These are phyloP conservation scores for Pleurozium schreberi DNA, from an alignment of 225 moss, liverwort and hornwort species.

Conservation along the genomic window DNA sequence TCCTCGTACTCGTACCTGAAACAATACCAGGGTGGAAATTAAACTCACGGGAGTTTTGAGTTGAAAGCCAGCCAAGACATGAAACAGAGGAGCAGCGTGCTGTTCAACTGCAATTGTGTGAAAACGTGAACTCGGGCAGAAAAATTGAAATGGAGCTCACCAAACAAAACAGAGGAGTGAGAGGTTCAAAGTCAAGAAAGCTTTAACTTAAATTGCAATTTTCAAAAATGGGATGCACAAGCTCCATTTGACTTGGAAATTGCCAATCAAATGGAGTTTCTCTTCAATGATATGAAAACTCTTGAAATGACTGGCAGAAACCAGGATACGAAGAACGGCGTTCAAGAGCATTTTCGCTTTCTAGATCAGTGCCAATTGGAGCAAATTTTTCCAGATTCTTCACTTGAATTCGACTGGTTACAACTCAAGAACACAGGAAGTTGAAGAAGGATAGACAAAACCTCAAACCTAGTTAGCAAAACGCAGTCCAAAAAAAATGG, in stretches of 20 bases:
- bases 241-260: background rate
- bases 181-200: background rate
- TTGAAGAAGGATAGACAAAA: background rate
- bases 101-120: background rate
- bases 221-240: background rate
- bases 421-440: background rate
- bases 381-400: background rate
- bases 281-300: background rate
- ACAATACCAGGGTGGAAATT: background rate
- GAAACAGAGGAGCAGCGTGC: background rate
- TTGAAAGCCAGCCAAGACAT: background rate
- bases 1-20: conserved; percentile 25
- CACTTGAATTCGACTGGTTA: background rate
- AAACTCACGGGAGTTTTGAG: background rate
- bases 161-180: background rate
- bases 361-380: background rate
- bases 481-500: background rate
- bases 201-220: background rate
- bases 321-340: background rate
- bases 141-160: background rate
- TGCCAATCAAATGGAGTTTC: background rate
- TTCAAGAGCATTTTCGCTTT: background rate
- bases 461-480: background rate
- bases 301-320: background rate
- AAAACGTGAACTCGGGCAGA: background rate